Evolutionary conservation across 2,329 filamentous ascomycete species (phyloP).

Genomic region (Camillea tinctor): DNA sequence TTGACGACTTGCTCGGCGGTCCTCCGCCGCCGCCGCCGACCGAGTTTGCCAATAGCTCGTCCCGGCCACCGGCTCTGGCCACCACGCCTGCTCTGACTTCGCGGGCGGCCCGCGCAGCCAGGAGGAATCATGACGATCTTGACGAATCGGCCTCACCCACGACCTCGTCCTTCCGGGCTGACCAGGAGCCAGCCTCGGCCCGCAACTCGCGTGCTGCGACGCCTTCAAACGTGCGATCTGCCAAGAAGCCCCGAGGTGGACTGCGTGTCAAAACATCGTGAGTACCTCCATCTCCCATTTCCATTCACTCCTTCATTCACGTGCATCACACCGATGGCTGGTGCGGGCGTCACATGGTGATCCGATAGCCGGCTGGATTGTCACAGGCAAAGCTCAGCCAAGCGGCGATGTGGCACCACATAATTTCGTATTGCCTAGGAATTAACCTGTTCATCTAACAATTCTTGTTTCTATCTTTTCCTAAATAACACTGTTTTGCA

Average conservation of each 20-base stretch:
- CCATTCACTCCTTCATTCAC: constrained; percentile 6
- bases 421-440: constrained; percentile 26
- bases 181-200: constrained; percentile 45
- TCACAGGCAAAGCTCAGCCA: constrained; percentile 29
- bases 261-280: constrained; percentile 69
- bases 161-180: constrained; percentile 47
- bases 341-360: constrained; percentile 26
- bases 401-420: constrained; percentile 36
- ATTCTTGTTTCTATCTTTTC: constrained; percentile 10
- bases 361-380: constrained; percentile 24
- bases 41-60: constrained; percentile 25
- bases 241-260: constrained; percentile 60
- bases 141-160: constrained; percentile 55
- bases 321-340: constrained; percentile 12
- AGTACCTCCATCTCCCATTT: constrained; percentile 38
- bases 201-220: constrained; percentile 60
- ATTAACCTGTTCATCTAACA: constrained; percentile 15
- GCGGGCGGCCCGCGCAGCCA: constrained; percentile 37
- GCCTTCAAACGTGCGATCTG: constrained; percentile 52
- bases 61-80: constrained; percentile 25
- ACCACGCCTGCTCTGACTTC: constrained; percentile 16
- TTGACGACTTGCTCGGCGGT: constrained; percentile 17
- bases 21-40: constrained; percentile 22
- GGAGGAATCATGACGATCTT: constrained; percentile 54
- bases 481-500: constrained; percentile 8